phyloP scores from a whole-genome alignment of 805 yeast genomes.

The Monosporozyma aquatica region DNA sequence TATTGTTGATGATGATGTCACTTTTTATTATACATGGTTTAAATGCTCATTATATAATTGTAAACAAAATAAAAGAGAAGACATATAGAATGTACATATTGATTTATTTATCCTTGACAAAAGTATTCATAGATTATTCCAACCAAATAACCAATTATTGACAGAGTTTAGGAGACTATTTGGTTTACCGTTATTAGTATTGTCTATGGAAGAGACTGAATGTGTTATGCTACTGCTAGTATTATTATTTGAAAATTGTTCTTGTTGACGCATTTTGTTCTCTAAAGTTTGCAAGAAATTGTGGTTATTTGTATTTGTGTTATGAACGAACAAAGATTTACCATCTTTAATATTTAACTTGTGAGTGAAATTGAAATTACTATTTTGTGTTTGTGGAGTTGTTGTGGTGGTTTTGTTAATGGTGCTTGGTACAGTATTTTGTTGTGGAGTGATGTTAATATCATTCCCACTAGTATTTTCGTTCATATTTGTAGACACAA shows the following conservation, averaged over 20 bases:
- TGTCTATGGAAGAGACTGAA: conserved; percentile 30
- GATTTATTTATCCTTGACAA: background rate
- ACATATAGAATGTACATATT: background rate
- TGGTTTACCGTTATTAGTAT: conserved; percentile 2
- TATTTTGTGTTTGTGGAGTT: too few relatives aligned
- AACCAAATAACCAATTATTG: conserved; percentile 45
- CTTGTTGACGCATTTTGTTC: conserved; percentile 23
- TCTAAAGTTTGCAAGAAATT: conserved; percentile 24
- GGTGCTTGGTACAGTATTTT: background rate
- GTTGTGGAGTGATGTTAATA: background rate
- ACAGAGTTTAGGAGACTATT: conserved; percentile 27
- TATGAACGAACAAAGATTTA: conserved; percentile 32
- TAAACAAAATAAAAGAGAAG: background rate
- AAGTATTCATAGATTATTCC: conserved; percentile 37
- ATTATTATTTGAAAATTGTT: conserved; percentile 10
- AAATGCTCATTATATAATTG: background rate
- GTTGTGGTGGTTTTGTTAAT: background rate
- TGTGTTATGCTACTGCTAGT: conserved; percentile 18
- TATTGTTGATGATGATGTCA: background rate
- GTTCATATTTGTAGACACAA: background rate
- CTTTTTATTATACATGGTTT: background rate
- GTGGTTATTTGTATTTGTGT: conserved; percentile 16
- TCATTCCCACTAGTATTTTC: background rate
- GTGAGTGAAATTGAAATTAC: conserved; percentile 14
- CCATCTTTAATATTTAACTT: conserved; percentile 36